Conservation (phyloP, 2,329 filamentous ascomycete species). For the Hortaea werneckii region DNA sequence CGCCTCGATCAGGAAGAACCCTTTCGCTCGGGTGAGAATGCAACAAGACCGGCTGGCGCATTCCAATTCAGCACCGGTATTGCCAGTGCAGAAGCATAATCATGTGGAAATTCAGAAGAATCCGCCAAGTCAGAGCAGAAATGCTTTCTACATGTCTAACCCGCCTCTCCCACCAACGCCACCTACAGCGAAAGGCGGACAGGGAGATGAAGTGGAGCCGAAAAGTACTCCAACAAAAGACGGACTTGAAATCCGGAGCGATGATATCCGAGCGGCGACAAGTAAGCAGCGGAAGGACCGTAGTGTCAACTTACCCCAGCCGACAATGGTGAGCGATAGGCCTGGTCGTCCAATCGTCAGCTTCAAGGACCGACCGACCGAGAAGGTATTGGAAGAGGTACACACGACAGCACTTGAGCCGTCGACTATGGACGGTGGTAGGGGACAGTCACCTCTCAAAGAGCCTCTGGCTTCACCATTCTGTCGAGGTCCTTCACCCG, state of each 20-base stretch:
- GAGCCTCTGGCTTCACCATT: neutral
- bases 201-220: conserved; percentile 30
- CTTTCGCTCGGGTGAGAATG: conserved; percentile 52
- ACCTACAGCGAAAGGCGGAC: conserved; percentile 20
- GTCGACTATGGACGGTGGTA: neutral
- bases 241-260: conserved; percentile 70
- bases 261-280: conserved; percentile 83
- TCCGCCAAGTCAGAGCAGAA: conserved; percentile 69
- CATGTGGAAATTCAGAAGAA: conserved; percentile 73
- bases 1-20: conserved; percentile 51
- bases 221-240: conserved; percentile 48
- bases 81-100: conserved; percentile 27
- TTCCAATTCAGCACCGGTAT: conserved; percentile 36
- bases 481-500: neutral
- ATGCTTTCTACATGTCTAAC: conserved; percentile 70
- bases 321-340: conserved; percentile 81
- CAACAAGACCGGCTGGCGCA: conserved; percentile 36
- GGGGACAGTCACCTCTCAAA: neutral
- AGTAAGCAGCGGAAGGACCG: conserved; percentile 81
- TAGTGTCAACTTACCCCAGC: conserved; percentile 76
- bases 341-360: conserved; percentile 92
- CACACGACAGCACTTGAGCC: conserved; percentile 16
- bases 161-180: conserved; percentile 29
- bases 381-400: conserved; percentile 58
- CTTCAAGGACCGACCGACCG: conserved; percentile 76